A percentile compares a stretch with the other conserved stretches of the same genome.
Conservation (phyloP, 2,329 filamentous ascomycete genomes). For the Volutella citrinella region DNA sequence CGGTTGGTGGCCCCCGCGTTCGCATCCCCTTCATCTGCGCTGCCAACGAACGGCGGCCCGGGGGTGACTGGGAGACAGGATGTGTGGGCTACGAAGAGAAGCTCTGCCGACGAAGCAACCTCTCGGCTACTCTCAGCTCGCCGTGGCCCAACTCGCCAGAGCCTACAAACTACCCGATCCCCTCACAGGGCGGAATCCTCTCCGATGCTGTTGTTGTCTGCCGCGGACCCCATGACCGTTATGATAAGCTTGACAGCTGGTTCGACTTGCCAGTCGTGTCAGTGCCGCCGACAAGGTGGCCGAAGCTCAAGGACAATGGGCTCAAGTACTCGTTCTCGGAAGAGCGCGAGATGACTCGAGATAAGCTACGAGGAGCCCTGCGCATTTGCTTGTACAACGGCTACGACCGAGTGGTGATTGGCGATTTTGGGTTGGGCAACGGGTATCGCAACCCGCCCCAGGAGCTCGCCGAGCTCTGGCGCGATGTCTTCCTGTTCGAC, state of each 20-base stretch:
- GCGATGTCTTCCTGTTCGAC: slow-evolving; percentile 61
- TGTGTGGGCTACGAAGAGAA: slow-evolving; percentile 57
- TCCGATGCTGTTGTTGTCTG: slow-evolving; percentile 71
- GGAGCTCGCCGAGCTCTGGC: slow-evolving; percentile 64
- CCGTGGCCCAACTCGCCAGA: slow-evolving; percentile 49
- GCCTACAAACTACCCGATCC: slow-evolving; percentile 65
- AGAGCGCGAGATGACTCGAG: slow-evolving; percentile 68
- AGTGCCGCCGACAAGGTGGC: slow-evolving; percentile 68
- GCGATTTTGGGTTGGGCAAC: slow-evolving; percentile 64
- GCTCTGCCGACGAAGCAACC: slow-evolving; percentile 70
- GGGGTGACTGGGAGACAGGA: slow-evolving; percentile 76
- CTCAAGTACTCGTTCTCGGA: slow-evolving; percentile 68
- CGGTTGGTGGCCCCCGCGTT: slow-evolving; percentile 29
- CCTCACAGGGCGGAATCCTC: slow-evolving; percentile 65
- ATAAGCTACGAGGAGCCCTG: slow-evolving; percentile 69
- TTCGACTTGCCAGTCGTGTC: slow-evolving; percentile 67
- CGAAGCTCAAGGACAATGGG: slow-evolving; percentile 68
- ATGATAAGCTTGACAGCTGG: slow-evolving; percentile 56
- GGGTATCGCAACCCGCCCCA: slow-evolving; percentile 62
- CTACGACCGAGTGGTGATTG: slow-evolving; percentile 57
- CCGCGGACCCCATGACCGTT: slow-evolving; percentile 65
- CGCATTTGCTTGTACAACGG: slow-evolving; percentile 63
- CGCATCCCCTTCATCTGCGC: slow-evolving; percentile 66
- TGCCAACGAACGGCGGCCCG: slow-evolving; percentile 72
- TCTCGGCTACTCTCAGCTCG: slow-evolving; percentile 65